Base-by-base conservation (phyloP, 176 grass and related monocot genomes). In the Avena sativa region DNA sequence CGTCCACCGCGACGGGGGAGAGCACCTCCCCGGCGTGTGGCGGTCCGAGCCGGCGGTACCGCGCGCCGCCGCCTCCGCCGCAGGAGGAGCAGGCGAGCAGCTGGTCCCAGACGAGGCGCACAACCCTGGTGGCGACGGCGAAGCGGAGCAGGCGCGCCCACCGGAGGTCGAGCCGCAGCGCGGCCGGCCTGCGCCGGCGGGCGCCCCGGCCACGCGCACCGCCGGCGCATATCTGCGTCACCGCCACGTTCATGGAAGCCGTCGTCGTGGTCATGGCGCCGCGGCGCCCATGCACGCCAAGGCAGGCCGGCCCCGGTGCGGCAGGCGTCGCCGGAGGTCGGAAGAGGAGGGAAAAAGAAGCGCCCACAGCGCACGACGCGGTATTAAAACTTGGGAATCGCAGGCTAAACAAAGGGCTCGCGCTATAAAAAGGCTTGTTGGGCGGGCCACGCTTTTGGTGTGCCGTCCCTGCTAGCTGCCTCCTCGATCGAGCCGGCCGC, bases 141-240 rank as follows among this genome's bases (percentile, higher is more conserved):
- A 98, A 66, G 34, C 91, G 83, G 48, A 98, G 79, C 71, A 92
- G 81, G 79, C 86, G 92, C 25, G 90, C 77, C 93, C 92, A 95
- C 34, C 89, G 79, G 67, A 91, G 82, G 85, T 91, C 88, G 43
- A 91, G 72, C 58, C 87, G 88, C 28, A 76, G 34, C 16, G 47
- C 64, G 36, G 76, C 76, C 34, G 81, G 75, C 58, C 76, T 12
- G 14, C 83, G 46, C 15, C 49, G 65, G 79, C 62, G 87, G 25
- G 25, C 62, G 25, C 10, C 62, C 8, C 55, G 20, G 20, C 11
- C 30, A 5, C 84, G 63, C 1, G 58, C 30, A 36, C 66, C 86
- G 57, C 17, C 46, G 32, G 32, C 32, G 81, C 75, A 91, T 71
- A 88, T 51, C 69, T 91, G 78, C 89, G 89, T 74, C 12, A 65